Percentiles rank a stretch among this genome's conserved stretches.
phyloP scores from a whole-genome alignment of 352 stramenopile species.

The Phytopythium ostracodes region DNA sequence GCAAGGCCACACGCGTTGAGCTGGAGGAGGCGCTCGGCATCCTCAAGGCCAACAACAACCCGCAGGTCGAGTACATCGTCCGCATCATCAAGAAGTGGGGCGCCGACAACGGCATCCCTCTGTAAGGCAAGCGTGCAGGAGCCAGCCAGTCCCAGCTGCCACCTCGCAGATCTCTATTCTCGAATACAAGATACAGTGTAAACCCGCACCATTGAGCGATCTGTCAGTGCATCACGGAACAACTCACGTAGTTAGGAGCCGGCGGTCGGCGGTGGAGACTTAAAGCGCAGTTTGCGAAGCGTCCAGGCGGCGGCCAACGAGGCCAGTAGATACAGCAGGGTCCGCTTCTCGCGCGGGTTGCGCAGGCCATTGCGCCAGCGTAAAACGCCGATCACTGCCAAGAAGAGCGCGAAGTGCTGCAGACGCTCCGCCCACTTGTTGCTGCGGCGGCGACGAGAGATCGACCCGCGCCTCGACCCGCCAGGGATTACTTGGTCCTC shows the following conservation, averaged over 20 bases:
- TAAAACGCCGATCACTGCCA: constrained; percentile 35
- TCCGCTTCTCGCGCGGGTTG: constrained; percentile 43
- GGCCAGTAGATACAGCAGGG: constrained; percentile 58
- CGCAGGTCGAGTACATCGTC: constrained; percentile 95
- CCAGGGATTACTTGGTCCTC: constrained; percentile 31
- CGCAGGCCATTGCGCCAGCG: constrained; percentile 47
- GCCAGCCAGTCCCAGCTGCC: background rate
- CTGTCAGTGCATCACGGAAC: background rate
- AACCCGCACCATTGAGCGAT: background rate
- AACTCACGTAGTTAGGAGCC: background rate
- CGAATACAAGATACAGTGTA: background rate
- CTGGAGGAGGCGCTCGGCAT: constrained; percentile 91
- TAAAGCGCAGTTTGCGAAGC: constrained; percentile 42
- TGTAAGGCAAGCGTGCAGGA: constrained; percentile 24
- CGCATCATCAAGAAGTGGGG: constrained; percentile 96
- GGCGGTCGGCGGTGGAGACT: constrained; percentile 18
- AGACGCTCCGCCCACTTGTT: constrained; percentile 33
- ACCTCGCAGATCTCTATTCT: background rate
- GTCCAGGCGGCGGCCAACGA: constrained; percentile 62
- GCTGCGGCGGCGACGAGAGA: constrained; percentile 15
- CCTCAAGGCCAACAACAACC: constrained; percentile 93
- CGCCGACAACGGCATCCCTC: constrained; percentile 84
- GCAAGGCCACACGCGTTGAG: constrained; percentile 86
- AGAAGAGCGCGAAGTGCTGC: constrained; percentile 32
- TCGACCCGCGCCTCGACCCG: constrained; percentile 24